Evolutionary conservation across 768 basidiomycete species (phyloP), one percentile per base, ranked within the genome.

Genomic region (Lactarius evosmus): DNA sequence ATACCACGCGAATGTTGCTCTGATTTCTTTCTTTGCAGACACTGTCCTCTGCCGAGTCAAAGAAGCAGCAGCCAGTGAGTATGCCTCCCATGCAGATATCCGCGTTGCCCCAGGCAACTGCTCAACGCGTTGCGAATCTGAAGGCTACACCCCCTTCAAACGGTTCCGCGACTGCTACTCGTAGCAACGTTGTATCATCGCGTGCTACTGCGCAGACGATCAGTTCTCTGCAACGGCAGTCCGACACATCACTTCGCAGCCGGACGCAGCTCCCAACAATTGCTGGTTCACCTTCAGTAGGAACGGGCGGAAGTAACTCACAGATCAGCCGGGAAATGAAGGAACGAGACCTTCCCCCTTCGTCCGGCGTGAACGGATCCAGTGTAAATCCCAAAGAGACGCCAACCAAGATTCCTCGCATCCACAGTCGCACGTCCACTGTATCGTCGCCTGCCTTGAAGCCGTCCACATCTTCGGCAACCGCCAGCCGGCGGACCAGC

Each of bases 61-160:
- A 87, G 74, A 93, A 91, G 72, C 78, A 81, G 36, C 83, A 85
- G 22, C 83, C 87, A 52, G 82, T 89, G 63, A 82, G 81, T 71
- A 76, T 96, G 69, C 95, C 95, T 16, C 95, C 95, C 25, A 88
- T 96, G 85, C 93, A 95, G 71, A 91, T 96, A 71, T 80, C 88
- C 36, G 93, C 91, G 17, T 77, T 95, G 65, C 89, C 93, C 44
- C 84, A 88, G 44, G 79, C 83, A 46, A 95, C 94, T 40, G 87
- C 90, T 22, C 88, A 90, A 71, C 87, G 95, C 30, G 86, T 96
- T 61, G 93, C 92, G 56, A 90, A 82, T 70, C 81, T 95, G 67
- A 90, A 91, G 76, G 78, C 83, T 22, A 74, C 78, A 17, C 75
- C 82, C 27, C 75, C 72, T 8, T 78, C 83, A 22, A 72, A 78